Conservation (phyloP, 306 rosid species). For the Sindora glabra region DNA sequence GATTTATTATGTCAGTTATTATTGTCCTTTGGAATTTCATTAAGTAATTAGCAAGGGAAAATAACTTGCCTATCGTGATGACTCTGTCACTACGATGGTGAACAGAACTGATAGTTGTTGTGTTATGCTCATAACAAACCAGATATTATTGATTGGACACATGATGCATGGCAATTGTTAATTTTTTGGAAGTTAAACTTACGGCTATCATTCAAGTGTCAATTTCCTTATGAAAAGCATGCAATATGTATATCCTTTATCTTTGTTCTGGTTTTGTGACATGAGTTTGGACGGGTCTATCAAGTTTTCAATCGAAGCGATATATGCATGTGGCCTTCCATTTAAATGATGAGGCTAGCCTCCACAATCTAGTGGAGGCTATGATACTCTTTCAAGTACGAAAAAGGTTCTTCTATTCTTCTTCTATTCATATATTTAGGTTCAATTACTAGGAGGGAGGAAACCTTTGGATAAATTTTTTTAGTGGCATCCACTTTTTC, state of each 20-base stretch:
- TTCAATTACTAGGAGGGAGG: constrained; percentile 12
- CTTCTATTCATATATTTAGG: neutral
- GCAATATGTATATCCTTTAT: constrained; percentile 12
- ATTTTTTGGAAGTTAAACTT: constrained; percentile 3
- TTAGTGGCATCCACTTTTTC: constrained; percentile 11
- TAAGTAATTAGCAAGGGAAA: too few species aligned
- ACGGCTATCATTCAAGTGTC: constrained; percentile 12
- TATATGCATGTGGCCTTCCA: constrained; percentile 59
- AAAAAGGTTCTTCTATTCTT: constrained; percentile 9
- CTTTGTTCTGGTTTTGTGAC: constrained; percentile 26
- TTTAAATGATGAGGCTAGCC: constrained; percentile 34
- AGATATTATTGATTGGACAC: constrained; percentile 14
- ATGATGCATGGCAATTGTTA: neutral
- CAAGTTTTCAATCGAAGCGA: constrained; percentile 61
- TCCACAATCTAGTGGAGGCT: constrained; percentile 55
- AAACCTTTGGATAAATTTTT: neutral
- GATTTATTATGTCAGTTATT: too few species aligned
- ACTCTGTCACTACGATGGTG: constrained; percentile 1
- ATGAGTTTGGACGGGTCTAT: constrained; percentile 25
- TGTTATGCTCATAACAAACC: too few species aligned
- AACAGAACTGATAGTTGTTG: too few species aligned
- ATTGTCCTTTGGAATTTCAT: too few species aligned
- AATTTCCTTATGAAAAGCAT: constrained; percentile 7
- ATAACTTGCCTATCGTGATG: too few species aligned
- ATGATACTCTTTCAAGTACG: constrained; percentile 23